Conservation (phyloP, 805 yeast species). For the Candida xiaguanensis region DNA sequence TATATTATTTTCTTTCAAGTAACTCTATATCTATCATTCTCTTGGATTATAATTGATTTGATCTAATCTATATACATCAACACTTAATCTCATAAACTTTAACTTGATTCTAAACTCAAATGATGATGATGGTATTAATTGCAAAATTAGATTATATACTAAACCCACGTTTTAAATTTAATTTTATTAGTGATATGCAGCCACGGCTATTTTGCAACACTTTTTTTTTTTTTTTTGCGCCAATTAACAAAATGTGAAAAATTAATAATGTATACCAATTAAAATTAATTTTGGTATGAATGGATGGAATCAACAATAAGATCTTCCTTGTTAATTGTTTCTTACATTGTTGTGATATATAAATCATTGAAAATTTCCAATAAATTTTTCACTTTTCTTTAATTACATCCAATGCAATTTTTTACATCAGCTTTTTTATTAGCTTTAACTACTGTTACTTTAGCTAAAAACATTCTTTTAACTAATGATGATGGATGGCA, state of each 20-base stretch:
- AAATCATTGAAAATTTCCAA: background rate
- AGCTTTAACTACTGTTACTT: constrained; percentile 15
- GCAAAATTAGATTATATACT: background rate
- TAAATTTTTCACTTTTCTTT: background rate
- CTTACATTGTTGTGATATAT: too few species aligned
- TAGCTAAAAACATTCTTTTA: constrained; percentile 23
- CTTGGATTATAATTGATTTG: too few species aligned
- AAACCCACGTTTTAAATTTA: background rate
- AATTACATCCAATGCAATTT: constrained; percentile 39
- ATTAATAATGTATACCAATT: background rate
- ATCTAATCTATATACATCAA: too few species aligned
- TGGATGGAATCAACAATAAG: background rate
- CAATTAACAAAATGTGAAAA: background rate
- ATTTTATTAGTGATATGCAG: background rate
- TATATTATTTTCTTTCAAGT: too few species aligned
- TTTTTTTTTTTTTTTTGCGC: background rate
- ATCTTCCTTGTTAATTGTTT: too few species aligned
- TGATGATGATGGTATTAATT: background rate
- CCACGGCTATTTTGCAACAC: background rate
- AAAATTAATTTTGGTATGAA: constrained; percentile 1
- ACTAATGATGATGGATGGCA: constrained; percentile 59
- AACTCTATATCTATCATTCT: too few species aligned
- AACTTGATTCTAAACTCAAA: too few species aligned
- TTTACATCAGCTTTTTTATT: constrained; percentile 55
- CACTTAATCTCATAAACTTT: too few species aligned